Evolutionary conservation across 257 asterid species (phyloP).

Genomic region (Leptodermis oblonga): DNA sequence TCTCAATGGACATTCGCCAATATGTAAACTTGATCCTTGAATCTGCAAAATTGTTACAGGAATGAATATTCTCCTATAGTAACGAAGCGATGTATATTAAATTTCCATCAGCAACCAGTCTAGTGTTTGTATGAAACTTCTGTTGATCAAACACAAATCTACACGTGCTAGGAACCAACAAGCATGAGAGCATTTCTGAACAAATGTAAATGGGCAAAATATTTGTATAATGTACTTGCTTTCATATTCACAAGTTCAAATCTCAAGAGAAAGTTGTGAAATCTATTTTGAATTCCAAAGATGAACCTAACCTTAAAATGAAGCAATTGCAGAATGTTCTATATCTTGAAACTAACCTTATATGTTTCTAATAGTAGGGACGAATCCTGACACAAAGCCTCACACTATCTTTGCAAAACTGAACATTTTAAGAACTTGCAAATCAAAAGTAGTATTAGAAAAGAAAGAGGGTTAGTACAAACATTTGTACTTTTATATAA

Average conservation of each 20-base stretch:
- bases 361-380: too few relatives aligned
- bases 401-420: too few relatives aligned
- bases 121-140: neutral
- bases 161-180: neutral
- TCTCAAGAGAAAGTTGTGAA: neutral
- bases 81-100: neutral
- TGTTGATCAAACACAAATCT: neutral
- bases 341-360: too few relatives aligned
- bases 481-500: too few relatives aligned
- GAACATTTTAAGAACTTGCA: too few relatives aligned
- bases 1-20: neutral
- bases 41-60: neutral
- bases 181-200: neutral
- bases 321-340: too few relatives aligned
- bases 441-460: too few relatives aligned
- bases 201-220: neutral
- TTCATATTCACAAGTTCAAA: neutral
- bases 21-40: slow-evolving; percentile 3
- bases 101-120: neutral
- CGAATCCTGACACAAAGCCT: too few relatives aligned
- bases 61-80: neutral
- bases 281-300: neutral
- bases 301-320: neutral
- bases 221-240: neutral
- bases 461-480: too few relatives aligned